Percentiles rank a stretch among this genome's conserved stretches.
phyloP scores from a whole-genome alignment of 257 asterid genomes.

The Orobanche coerulescens region DNA sequence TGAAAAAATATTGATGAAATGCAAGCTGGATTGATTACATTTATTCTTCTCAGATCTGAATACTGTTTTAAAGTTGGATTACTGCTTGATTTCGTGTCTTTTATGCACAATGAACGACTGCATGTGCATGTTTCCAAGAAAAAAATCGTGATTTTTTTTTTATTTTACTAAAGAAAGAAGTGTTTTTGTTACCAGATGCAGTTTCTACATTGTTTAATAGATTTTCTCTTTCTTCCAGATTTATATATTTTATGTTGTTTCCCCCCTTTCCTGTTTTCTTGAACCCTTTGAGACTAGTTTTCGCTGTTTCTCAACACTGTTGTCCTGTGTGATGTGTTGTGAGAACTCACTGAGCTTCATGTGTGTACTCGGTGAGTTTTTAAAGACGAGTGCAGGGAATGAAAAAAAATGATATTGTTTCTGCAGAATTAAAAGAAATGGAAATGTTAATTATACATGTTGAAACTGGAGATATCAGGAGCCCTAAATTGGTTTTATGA shows the following conservation, averaged over 20 bases:
- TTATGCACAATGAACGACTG: slow-evolving; percentile 22
- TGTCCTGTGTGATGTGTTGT: slow-evolving; percentile 26
- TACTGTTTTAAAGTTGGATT: slow-evolving; percentile 27
- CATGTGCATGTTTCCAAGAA: slow-evolving; percentile 63
- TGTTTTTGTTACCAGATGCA: slow-evolving; percentile 31
- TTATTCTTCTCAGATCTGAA: slow-evolving; percentile 31
- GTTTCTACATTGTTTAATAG: slow-evolving; percentile 26
- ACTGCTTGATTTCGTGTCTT: slow-evolving; percentile 27
- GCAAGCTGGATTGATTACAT: neutral
- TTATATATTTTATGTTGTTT: neutral
- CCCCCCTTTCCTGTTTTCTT: neutral
- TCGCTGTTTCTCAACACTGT: slow-evolving; percentile 14
- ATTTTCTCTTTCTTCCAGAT: slow-evolving; percentile 26
- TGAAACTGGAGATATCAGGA: too few species aligned
- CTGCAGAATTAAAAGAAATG: too few species aligned
- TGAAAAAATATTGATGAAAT: too few species aligned
- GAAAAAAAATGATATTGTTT: too few species aligned
- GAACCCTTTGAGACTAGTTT: slow-evolving; percentile 14
- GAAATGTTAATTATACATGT: too few species aligned
- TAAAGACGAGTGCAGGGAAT: too few species aligned
- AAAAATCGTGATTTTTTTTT: slow-evolving; percentile 25
- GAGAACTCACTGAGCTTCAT: too few species aligned
- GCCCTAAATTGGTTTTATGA: too few species aligned
- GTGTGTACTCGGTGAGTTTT: too few species aligned
- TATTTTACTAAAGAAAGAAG: slow-evolving; percentile 20